Percentiles rank a stretch among this genome's conserved stretches.
These are phyloP conservation scores for Piloderma croceum DNA, from an alignment of 768 basidiomycete species.

Conservation along the genomic window DNA sequence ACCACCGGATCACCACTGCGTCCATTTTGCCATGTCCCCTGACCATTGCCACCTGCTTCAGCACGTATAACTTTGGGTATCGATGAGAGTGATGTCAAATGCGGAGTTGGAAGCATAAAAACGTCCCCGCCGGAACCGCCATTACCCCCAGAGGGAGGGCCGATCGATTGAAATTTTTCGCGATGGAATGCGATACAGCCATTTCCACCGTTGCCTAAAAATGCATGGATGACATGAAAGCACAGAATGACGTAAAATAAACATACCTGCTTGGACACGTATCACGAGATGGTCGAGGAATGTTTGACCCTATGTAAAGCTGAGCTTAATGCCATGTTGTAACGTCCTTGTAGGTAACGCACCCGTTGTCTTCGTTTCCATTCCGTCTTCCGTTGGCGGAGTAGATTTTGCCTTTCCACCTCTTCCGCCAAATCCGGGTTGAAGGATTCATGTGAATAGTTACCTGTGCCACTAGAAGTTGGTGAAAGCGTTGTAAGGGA, in stretches of 20 bases:
- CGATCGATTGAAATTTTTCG: conserved; percentile 77
- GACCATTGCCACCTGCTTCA: conserved; percentile 62
- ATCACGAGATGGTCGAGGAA: conserved; percentile 82
- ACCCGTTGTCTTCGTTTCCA: conserved; percentile 74
- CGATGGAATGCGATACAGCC: conserved; percentile 93
- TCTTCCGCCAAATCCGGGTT: no score
- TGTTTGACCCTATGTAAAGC: conserved; percentile 50
- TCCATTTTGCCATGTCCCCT: conserved; percentile 86
- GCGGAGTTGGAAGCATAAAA: conserved; percentile 73
- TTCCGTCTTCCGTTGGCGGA: conserved; percentile 56
- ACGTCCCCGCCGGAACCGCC: conserved; percentile 88
- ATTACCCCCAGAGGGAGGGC: conserved; percentile 90
- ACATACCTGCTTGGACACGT: conserved; percentile 69
- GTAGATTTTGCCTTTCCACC: no score
- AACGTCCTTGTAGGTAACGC: conserved; percentile 16
- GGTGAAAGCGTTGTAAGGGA: no score
- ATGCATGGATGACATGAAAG: conserved; percentile 5
- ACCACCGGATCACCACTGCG: conserved; percentile 64
- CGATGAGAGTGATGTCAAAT: conserved; percentile 71
- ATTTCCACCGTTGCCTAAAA: conserved; percentile 75
- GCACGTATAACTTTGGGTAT: conserved; percentile 67
- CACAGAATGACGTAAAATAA: neutral
- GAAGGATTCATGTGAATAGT: no score
- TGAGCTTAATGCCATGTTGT: conserved; percentile 2
- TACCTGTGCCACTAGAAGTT: no score